These are phyloP conservation scores for Panaeolus cyanescens DNA, from an alignment of 768 basidiomycete genomes.

Conservation along the genomic window DNA sequence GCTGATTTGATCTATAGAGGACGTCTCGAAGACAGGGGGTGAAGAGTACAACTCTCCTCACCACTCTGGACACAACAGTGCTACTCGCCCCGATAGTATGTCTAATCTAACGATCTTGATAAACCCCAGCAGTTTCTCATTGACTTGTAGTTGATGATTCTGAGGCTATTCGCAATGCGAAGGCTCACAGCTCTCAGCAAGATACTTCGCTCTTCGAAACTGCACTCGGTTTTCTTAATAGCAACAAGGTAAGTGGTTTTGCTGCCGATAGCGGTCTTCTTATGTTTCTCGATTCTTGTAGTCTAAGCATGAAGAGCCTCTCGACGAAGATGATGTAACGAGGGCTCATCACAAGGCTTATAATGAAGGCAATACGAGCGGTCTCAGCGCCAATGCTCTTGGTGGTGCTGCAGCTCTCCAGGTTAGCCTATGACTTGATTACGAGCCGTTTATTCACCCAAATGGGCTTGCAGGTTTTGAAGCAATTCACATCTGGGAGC, in stretches of 20 bases:
- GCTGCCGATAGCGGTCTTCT: neutral
- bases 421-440: conserved; percentile 41
- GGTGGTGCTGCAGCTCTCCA: conserved; percentile 81
- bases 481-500: conserved; percentile 64
- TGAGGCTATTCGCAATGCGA: conserved; percentile 59
- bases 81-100: conserved; percentile 22
- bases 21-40: conserved; percentile 61
- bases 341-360: conserved; percentile 67
- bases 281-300: conserved; percentile 20
- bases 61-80: conserved; percentile 34
- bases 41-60: conserved; percentile 62
- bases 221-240: conserved; percentile 53
- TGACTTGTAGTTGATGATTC: conserved; percentile 62
- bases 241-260: conserved; percentile 45
- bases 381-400: conserved; percentile 60
- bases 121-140: neutral
- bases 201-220: conserved; percentile 56
- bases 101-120: conserved; percentile 16
- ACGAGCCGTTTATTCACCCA: conserved; percentile 39
- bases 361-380: conserved; percentile 46
- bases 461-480: conserved; percentile 48
- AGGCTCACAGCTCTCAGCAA: conserved; percentile 51
- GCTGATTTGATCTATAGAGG: conserved; percentile 32
- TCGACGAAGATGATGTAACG: conserved; percentile 68
- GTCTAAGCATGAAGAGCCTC: conserved; percentile 54